Conservation (phyloP, 257 asterid genomes). For the Jasminum sambac region DNA sequence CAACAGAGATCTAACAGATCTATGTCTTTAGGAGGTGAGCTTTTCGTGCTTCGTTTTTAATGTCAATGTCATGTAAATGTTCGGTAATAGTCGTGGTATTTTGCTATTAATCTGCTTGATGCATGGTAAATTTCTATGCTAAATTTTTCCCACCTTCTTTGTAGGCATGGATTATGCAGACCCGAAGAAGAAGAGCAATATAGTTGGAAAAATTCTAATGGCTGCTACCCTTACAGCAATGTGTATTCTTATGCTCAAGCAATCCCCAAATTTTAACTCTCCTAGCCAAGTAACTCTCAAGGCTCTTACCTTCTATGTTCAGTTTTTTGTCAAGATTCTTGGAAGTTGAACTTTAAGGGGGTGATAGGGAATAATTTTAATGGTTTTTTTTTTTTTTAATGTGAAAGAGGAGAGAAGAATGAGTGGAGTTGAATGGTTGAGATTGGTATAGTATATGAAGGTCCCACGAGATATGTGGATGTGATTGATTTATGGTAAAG, state of each 20-base stretch:
- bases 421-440: too few species aligned
- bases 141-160: constrained; percentile 7
- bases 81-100: background rate
- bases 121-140: background rate
- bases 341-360: too few species aligned
- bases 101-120: constrained; percentile 1
- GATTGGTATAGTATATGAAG: too few species aligned
- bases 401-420: too few species aligned
- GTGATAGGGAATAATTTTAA: too few species aligned
- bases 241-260: constrained; percentile 48
- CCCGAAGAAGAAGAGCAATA: constrained; percentile 63
- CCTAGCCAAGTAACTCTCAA: constrained; percentile 36
- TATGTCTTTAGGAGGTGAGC: constrained; percentile 66
- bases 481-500: too few species aligned
- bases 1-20: constrained; percentile 65
- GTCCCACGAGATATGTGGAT: too few species aligned
- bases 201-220: constrained; percentile 43
- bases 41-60: background rate
- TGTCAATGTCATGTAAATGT: background rate
- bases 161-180: constrained; percentile 87
- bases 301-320: background rate
- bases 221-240: constrained; percentile 43
- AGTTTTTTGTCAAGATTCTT: background rate
- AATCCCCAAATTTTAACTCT: constrained; percentile 41
- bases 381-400: too few species aligned